Base-by-base conservation (phyloP, 345 rosid genomes). In the Rhodamnia argentea region DNA sequence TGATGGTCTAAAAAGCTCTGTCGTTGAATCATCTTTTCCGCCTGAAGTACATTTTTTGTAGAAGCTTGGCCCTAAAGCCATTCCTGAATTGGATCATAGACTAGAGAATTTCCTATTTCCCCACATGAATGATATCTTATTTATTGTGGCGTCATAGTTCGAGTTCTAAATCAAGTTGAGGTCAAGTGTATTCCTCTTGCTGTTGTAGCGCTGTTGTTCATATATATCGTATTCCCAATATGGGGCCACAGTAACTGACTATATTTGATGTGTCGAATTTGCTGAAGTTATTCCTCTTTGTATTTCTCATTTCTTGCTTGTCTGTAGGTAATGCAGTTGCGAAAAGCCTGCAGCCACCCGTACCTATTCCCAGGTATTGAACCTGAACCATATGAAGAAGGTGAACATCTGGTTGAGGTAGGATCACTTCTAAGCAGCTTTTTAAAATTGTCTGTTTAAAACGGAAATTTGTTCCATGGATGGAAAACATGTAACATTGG, bases 331-430 rank as follows among this genome's bases (percentile, higher is more conserved):
- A 91, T 96, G 84, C 98, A 95, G 86, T 92, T 95, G 70, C 90
- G 99, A 85, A 96, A 96, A 93, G 94, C 98, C 83, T 95, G 98
- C 87, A 95, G 99, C 91, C 99, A 95, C 88, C 98, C 98, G 87
- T 96, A 95, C 88, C 95, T 96, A 86, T 96, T 96, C 89, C 98
- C 96, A 75, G 96, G 99, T 83, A 96, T 96, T 74, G 98, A 96
- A 89, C 96, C 98, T 13, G 98, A 95, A 89, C 99, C 99, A 83
- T 96, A 89, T 84, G 93, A 95, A 93, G 99, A 95, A 87, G 99
- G 96, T 82, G 98, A 96, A 91, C 99, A 96, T 90, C 94, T 96
- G 55, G 93, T 93, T 88, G 96, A 95, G 99, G 98, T 96, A 91
- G 26, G 84, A 76, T 12, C 47, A 37, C 86, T 27, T 81, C 44